Evolutionary conservation across 352 stramenopile species (phyloP).

Genomic region (Saprolegnia parasitica): DNA sequence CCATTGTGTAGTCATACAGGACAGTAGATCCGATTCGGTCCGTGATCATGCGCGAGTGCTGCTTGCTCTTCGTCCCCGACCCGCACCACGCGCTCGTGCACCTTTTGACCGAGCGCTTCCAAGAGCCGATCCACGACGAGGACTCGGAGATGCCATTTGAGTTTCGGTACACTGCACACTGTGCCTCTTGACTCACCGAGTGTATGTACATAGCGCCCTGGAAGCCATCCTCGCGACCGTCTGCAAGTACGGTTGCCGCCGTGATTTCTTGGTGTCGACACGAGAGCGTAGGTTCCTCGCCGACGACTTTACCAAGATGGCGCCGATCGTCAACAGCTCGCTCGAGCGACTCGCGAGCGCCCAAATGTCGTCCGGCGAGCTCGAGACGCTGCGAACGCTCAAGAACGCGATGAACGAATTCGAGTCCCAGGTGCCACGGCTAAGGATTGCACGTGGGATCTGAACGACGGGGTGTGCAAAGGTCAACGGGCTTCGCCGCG

Average conservation of each 20-base stretch:
- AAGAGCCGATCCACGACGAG: constrained; percentile 45
- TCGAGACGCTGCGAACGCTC: constrained; percentile 58
- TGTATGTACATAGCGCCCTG: constrained; percentile 35
- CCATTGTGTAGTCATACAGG: background rate
- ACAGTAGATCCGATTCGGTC: constrained; percentile 55
- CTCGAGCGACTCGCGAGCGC: constrained; percentile 50
- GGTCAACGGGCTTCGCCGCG: constrained; percentile 57
- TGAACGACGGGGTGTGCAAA: constrained; percentile 9
- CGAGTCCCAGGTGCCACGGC: constrained; percentile 50
- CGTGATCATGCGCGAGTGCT: constrained; percentile 62
- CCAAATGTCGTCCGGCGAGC: constrained; percentile 43
- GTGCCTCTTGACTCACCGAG: no score
- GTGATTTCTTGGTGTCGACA: background rate
- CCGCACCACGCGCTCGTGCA: constrained; percentile 52
- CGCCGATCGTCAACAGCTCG: constrained; percentile 41
- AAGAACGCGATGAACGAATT: constrained; percentile 74
- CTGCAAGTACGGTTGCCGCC: constrained; percentile 9
- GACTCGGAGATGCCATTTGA: constrained; percentile 50
- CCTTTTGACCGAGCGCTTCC: constrained; percentile 65
- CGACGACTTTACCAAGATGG: constrained; percentile 45
- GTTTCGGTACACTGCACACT: constrained; percentile 40
- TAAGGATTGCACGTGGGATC: background rate
- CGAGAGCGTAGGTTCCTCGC: constrained; percentile 43
- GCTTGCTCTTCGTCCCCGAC: constrained; percentile 40
- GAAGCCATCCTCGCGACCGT: constrained; percentile 59